Evolutionary conservation across 176 grass and related monocot species (phyloP), one percentile per base, ranked within the genome.

Genomic region (Oropetium thomaeum): DNA sequence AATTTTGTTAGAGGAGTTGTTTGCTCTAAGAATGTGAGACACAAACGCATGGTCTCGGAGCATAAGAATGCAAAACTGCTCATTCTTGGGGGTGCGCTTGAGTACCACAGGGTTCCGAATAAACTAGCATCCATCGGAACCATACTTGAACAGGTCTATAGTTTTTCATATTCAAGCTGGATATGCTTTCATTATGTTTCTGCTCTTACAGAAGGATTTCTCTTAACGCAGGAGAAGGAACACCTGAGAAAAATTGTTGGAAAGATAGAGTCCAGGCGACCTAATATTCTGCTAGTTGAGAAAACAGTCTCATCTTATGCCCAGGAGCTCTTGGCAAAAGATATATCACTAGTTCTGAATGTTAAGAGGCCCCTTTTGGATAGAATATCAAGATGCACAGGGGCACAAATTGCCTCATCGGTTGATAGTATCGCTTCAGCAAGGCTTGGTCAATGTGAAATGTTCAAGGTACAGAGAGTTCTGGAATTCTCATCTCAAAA

Each of bases 1-100:
- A 66, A 82, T 76, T 75, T 98, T 83, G 65, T 98, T 34, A 90
- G 77, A 54, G 96, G 96, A 79, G 89, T 98, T 19, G 91, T 98
- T 78, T 98, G 96, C 87, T 86, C 91, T 19, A 98, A 98, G 78
- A 98, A 98, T 72, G 73, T 98, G 75, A 98, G 90, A 67, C 96
- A 98, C 72, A 98, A 98, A 81, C 91, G 96, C 71, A 98, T 98
- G 96, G 69, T 88, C 34, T 92, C 87, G 55, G 89, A 94, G 70
- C 91, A 98, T 72, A 82, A 40, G 74, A 95, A 72, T 70, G 88
- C 89, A 25, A 92, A 84, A 79, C 62, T 98, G 59, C 89, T 98
- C 76, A 88, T 98, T 84, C 63, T 98, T 39, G 96, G 89, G 59
- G 96, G 96, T 9, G 82, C 96, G 55, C 82, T 98, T 71, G 96